Percentiles rank a stretch among this genome's conserved stretches.
phyloP scores from a whole-genome alignment of 1,284 basidiomycete genomes.

The Coniferiporia weirii region DNA sequence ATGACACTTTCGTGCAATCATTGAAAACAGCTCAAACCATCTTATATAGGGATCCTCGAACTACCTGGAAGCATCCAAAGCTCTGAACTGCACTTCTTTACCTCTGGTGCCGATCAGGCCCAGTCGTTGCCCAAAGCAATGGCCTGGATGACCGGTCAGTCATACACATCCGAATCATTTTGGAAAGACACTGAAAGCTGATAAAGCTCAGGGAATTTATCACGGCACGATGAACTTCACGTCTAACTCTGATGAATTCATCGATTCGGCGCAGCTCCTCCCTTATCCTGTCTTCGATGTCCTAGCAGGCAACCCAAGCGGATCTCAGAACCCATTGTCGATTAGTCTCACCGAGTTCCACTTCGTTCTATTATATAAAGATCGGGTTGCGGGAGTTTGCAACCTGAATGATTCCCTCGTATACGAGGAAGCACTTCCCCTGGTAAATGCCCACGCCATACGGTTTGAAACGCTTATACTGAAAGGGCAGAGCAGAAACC shows the following conservation, averaged over 20 bases:
- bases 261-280: slow-evolving; percentile 70
- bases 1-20: not conserved
- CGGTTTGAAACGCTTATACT: not conserved
- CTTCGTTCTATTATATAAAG: slow-evolving; percentile 81
- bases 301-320: slow-evolving; percentile 20
- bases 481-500: slow-evolving; percentile 47
- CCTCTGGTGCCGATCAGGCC: slow-evolving; percentile 63
- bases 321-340: slow-evolving; percentile 47
- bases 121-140: slow-evolving; percentile 60
- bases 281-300: slow-evolving; percentile 50
- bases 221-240: slow-evolving; percentile 73
- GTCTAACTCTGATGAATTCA: slow-evolving; percentile 64
- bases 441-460: slow-evolving; percentile 45
- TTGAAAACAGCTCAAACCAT: slow-evolving; percentile 18
- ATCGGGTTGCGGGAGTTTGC: slow-evolving; percentile 76
- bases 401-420: slow-evolving; percentile 78
- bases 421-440: slow-evolving; percentile 79
- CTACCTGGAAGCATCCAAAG: slow-evolving; percentile 70
- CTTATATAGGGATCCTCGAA: slow-evolving; percentile 72
- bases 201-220: slow-evolving; percentile 75
- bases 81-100: slow-evolving; percentile 78
- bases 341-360: slow-evolving; percentile 91
- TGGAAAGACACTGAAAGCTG: slow-evolving; percentile 1
- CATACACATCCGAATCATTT: not conserved
- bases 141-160: slow-evolving; percentile 84